Conservation (phyloP, 805 yeast species). For the Cyberlindnera petersonii region DNA sequence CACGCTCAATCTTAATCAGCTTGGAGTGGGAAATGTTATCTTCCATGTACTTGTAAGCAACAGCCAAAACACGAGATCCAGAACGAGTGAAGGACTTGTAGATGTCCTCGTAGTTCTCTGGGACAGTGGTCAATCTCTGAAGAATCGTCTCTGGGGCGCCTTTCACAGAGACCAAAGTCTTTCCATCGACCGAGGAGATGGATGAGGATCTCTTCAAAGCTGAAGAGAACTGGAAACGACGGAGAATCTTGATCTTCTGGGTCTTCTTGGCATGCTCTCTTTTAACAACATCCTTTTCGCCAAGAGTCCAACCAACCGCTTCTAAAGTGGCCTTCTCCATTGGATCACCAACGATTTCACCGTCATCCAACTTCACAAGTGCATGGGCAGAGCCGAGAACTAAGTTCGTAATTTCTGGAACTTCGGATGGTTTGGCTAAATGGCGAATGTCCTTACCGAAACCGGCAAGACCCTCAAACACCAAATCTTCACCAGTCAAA, state of each 20-base stretch:
- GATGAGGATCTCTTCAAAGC: conserved; percentile 94
- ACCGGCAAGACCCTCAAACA: conserved; percentile 95
- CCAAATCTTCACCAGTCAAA: conserved; percentile 92
- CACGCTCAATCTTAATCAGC: conserved; percentile 63
- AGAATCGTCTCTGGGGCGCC: conserved; percentile 98
- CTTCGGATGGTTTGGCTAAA: conserved; percentile 52
- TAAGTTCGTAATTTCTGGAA: conserved; percentile 63
- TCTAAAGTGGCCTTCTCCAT: conserved; percentile 96
- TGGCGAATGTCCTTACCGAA: conserved; percentile 51
- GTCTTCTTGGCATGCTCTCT: conserved; percentile 34
- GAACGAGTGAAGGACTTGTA: conserved; percentile 89
- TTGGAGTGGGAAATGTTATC: conserved; percentile 43
- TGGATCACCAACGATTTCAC: conserved; percentile 98
- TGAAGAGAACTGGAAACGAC: conserved; percentile 96
- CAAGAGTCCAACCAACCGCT: conserved; percentile 83
- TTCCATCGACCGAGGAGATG: conserved; percentile 55
- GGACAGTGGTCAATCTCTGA: conserved; percentile 66
- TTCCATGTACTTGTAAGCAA: conserved; percentile 76
- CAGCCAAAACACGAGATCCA: conserved; percentile 95
- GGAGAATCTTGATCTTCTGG: conserved; percentile 64
- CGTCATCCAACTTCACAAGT: conserved; percentile 88
- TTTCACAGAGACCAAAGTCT: conserved; percentile 77
- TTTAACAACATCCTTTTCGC: conserved; percentile 66
- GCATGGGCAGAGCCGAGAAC: conserved; percentile 96
- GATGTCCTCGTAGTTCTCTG: conserved; percentile 75